These are phyloP conservation scores for Pisolithus sp. DNA, from an alignment of 768 basidiomycete genomes.

Conservation along the genomic window DNA sequence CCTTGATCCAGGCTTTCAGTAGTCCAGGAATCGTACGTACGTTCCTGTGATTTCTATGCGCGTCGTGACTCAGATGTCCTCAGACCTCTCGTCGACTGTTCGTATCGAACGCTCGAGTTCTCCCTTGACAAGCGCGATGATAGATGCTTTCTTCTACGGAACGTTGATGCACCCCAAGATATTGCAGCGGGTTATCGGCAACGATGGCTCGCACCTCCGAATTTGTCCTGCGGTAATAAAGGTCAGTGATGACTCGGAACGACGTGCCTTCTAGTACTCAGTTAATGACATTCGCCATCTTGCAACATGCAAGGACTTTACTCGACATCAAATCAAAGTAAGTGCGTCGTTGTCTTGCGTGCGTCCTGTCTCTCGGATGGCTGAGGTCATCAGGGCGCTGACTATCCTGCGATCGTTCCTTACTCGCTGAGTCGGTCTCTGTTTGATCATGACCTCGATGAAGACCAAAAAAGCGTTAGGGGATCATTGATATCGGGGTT, in stretches of 20 bases:
- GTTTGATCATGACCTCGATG: conserved; percentile 43
- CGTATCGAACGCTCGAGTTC: not conserved
- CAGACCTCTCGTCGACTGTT: no score
- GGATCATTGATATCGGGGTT: conserved; percentile 78
- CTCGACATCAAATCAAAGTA: conserved; percentile 75
- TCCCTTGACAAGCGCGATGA: conserved; percentile 14
- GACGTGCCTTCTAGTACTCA: not conserved
- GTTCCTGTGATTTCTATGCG: no score
- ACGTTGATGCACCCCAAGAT: conserved; percentile 87
- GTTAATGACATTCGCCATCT: not conserved
- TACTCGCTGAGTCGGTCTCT: conserved; percentile 42
- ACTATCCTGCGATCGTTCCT: conserved; percentile 82
- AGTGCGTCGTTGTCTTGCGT: not conserved
- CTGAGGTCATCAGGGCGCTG: conserved; percentile 40
- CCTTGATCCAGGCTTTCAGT: no score
- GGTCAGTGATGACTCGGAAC: conserved; percentile 36
- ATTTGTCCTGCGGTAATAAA: conserved; percentile 70
- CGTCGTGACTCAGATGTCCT: not conserved
- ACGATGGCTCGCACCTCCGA: conserved; percentile 55
- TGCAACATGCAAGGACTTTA: conserved; percentile 58
- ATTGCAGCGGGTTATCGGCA: conserved; percentile 66
- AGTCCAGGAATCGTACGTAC: no score
- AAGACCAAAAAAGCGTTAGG: conserved; percentile 64
- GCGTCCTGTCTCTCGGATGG: not conserved
- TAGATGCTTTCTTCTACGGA: conserved; percentile 79